Evolutionary conservation across 1,139 yeast genomes (phyloP).

Genomic region (Suhomyces coccinellae): DNA sequence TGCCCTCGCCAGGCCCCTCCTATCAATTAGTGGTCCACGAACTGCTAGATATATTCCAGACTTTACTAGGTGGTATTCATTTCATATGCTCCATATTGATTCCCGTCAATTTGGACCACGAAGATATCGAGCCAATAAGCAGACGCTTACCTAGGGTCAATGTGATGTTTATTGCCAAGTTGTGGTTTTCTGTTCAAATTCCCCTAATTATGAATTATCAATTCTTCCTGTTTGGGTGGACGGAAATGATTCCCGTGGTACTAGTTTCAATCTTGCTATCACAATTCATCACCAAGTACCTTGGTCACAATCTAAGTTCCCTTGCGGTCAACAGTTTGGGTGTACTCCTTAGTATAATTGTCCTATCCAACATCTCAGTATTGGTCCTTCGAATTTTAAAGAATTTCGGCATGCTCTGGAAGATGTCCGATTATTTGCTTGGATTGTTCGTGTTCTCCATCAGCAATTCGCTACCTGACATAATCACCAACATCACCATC

Average conservation of each 20-base stretch:
- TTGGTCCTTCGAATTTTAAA: slow-evolving; percentile 33
- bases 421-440: slow-evolving; percentile 40
- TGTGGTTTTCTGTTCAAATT: slow-evolving; percentile 26
- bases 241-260: slow-evolving; percentile 14
- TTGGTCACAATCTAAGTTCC: slow-evolving; percentile 3
- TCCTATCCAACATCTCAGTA: slow-evolving; percentile 32
- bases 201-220: slow-evolving; percentile 22
- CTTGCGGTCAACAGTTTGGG: slow-evolving; percentile 24
- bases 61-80: slow-evolving; percentile 20
- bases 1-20: neutral
- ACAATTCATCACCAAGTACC: slow-evolving; percentile 1
- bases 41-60: slow-evolving; percentile 14
- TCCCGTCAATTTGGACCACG: slow-evolving; percentile 18
- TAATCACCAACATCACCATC: slow-evolving; percentile 42
- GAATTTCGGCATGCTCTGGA: slow-evolving; percentile 40
- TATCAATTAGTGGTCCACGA: slow-evolving; percentile 2
- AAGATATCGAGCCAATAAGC: slow-evolving; percentile 5
- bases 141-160: neutral
- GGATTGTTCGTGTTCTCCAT: slow-evolving; percentile 43
- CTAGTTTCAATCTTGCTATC: slow-evolving; percentile 8
- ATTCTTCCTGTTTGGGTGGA: slow-evolving; percentile 15
- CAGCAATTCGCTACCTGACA: slow-evolving; percentile 43
- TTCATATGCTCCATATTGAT: slow-evolving; percentile 22
- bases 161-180: neutral
- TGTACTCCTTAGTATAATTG: slow-evolving; percentile 27